Evolutionary conservation across 352 stramenopile genomes (phyloP).

Genomic region (Pythium scleroteichum): DNA sequence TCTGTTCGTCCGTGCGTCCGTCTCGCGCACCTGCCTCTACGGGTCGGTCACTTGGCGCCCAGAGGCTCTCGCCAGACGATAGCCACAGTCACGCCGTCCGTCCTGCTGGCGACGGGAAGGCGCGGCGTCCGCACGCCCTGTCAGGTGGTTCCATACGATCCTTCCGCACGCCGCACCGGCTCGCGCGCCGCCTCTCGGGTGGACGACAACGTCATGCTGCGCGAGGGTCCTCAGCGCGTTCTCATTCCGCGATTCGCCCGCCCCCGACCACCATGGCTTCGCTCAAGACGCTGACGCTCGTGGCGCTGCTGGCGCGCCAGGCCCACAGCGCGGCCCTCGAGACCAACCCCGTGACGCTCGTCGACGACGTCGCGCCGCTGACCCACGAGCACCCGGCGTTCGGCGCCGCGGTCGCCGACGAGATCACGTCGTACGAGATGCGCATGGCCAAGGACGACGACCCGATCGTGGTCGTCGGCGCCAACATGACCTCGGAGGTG

Average conservation of each 20-base stretch:
- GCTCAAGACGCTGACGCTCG: conserved; percentile 41
- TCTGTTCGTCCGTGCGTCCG: too few species aligned
- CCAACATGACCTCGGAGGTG: not conserved
- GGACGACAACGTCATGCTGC: too few species aligned
- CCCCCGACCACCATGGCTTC: not conserved
- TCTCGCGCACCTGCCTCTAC: too few species aligned
- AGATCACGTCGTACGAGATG: conserved; percentile 9
- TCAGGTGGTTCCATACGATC: not conserved
- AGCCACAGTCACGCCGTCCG: too few species aligned
- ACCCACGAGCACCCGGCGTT: conserved; percentile 9
- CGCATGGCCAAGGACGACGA: conserved; percentile 11
- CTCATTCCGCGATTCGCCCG: conserved; percentile 1
- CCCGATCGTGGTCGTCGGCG: conserved; percentile 4
- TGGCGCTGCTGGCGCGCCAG: not conserved
- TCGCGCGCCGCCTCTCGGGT: not conserved
- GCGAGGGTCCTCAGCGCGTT: not conserved
- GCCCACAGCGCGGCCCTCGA: conserved; percentile 1
- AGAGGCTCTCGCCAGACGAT: too few species aligned
- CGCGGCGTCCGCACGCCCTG: too few species aligned
- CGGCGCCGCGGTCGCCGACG: conserved; percentile 10
- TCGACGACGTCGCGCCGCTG: conserved; percentile 2
- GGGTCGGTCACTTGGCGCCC: too few species aligned
- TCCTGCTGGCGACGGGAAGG: too few species aligned
- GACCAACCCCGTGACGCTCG: conserved; percentile 13
- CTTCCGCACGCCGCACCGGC: not conserved